phyloP scores from a whole-genome alignment of 768 basidiomycete genomes.

The Asterophora parasitica region DNA sequence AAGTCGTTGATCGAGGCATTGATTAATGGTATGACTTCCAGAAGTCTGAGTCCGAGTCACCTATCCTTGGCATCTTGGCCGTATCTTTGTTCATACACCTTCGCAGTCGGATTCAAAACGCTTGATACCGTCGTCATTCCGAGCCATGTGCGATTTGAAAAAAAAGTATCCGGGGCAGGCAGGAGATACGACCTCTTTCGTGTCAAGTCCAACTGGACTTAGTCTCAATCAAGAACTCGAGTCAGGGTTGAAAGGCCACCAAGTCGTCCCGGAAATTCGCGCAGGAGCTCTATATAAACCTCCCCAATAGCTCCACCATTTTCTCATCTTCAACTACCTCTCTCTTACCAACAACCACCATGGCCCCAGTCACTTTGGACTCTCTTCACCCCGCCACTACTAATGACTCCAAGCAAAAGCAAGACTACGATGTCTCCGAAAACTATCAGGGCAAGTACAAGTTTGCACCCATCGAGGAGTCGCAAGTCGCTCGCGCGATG shows the following conservation, averaged over 20 bases:
- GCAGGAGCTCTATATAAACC: slow-evolving; percentile 5
- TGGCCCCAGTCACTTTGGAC: slow-evolving; percentile 3
- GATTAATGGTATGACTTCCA: too few relatives aligned
- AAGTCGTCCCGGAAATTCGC: slow-evolving; percentile 3
- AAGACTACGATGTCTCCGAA: slow-evolving; percentile 36
- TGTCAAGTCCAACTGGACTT: background rate
- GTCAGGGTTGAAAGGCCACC: background rate
- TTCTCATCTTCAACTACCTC: background rate
- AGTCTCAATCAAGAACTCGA: background rate
- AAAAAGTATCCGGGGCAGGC: background rate
- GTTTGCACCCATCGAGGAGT: slow-evolving; percentile 72
- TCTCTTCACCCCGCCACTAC: too few relatives aligned
- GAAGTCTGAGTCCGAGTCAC: too few relatives aligned
- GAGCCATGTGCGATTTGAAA: background rate
- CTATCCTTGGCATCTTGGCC: too few relatives aligned
- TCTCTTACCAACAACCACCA: background rate
- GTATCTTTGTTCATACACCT: too few relatives aligned
- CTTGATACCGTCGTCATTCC: too few relatives aligned
- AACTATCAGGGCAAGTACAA: slow-evolving; percentile 61
- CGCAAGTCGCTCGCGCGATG: slow-evolving; percentile 74
- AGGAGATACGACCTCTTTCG: background rate
- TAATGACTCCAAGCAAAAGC: too few relatives aligned
- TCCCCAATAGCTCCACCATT: background rate
- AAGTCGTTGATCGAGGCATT: too few relatives aligned
- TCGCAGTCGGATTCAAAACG: background rate